phyloP scores from a whole-genome alignment of 2,329 filamentous ascomycete genomes.

The Verticillium isaacii region DNA sequence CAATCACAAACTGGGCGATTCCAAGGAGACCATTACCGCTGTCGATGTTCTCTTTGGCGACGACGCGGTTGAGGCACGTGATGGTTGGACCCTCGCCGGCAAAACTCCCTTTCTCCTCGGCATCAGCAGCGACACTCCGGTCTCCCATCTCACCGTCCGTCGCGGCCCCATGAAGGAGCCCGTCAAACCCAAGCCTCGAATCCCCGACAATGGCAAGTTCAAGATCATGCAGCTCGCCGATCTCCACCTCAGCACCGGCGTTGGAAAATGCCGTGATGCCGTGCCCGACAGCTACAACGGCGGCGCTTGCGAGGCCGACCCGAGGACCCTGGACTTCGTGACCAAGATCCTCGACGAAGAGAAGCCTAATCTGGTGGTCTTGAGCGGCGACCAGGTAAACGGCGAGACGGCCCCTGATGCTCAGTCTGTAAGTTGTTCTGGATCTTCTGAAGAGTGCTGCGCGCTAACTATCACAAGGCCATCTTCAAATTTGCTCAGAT shows the following conservation, averaged over 20 bases:
- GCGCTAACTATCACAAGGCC: constrained; percentile 44
- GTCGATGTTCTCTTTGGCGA: constrained; percentile 86
- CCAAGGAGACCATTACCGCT: constrained; percentile 68
- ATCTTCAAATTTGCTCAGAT: constrained; percentile 90
- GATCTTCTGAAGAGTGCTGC: not conserved
- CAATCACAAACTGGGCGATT: constrained; percentile 70
- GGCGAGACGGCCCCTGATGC: constrained; percentile 88
- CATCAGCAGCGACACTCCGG: constrained; percentile 53
- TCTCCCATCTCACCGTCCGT: constrained; percentile 73
- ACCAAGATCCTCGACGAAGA: constrained; percentile 81
- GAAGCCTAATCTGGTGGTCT: constrained; percentile 84
- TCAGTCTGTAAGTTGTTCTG: constrained; percentile 59
- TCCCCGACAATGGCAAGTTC: constrained; percentile 86
- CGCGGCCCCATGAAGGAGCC: constrained; percentile 62
- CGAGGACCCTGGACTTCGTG: constrained; percentile 86
- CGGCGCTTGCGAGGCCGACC: constrained; percentile 84
- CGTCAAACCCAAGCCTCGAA: constrained; percentile 68
- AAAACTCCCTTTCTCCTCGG: constrained; percentile 65
- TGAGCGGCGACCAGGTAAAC: constrained; percentile 94
- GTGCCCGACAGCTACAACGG: constrained; percentile 68
- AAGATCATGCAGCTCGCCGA: constrained; percentile 98
- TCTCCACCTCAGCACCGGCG: constrained; percentile 85
- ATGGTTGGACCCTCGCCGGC: constrained; percentile 76
- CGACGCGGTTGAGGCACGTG: constrained; percentile 84
- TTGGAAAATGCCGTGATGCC: constrained; percentile 82